These are phyloP conservation scores for Immersiporthe knoxdaviesiana DNA, from an alignment of 2,329 filamentous ascomycete genomes.

Conservation along the genomic window DNA sequence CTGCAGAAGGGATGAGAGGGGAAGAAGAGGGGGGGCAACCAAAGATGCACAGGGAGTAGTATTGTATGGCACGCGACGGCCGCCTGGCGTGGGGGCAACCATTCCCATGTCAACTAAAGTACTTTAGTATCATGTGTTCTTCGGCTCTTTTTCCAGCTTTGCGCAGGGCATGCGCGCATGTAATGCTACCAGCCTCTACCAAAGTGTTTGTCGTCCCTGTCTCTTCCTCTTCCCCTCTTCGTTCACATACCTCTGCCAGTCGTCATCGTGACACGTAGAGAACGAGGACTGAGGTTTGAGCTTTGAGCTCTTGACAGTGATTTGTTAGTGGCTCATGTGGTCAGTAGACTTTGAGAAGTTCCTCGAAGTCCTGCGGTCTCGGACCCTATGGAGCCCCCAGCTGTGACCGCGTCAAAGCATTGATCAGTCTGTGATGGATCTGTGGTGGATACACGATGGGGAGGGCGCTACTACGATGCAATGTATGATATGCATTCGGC, in stretches of 20 bases:
- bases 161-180: neutral
- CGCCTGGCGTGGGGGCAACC: conserved; percentile 5
- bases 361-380: neutral
- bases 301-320: too few relatives aligned
- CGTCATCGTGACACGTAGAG: neutral
- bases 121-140: neutral
- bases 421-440: conserved; percentile 21
- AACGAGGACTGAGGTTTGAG: neutral
- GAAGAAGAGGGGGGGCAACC: conserved; percentile 32
- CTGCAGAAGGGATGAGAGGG: conserved; percentile 32
- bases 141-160: neutral
- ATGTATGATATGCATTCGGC: conserved; percentile 19
- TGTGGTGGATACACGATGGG: conserved; percentile 24
- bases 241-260: neutral
- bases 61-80: neutral
- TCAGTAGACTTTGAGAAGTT: neutral
- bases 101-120: neutral
- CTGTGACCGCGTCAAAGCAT: neutral
- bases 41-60: neutral
- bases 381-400: neutral
- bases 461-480: conserved; percentile 6
- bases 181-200: neutral
- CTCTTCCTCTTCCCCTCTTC: neutral
- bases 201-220: too few relatives aligned
- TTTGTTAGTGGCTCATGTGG: too few relatives aligned